These are phyloP conservation scores for Irpex sp. DNA, from an alignment of 1,284 basidiomycete species.

Conservation along the genomic window DNA sequence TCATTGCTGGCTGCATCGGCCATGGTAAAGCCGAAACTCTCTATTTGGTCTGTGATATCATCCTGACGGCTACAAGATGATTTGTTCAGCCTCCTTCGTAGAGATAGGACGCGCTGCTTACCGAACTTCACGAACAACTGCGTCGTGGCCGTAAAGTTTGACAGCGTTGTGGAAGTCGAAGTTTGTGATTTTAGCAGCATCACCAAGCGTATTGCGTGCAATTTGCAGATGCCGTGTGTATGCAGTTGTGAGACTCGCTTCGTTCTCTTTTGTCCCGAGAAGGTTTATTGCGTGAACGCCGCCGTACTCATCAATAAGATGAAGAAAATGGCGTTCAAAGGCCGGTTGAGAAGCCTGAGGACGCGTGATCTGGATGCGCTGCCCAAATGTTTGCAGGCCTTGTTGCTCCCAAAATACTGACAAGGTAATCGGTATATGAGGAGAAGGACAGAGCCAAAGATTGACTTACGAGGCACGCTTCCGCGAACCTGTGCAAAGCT, in stretches of 20 bases:
- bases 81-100: not conserved
- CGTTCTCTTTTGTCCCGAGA: conserved; percentile 87
- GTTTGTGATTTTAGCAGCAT: conserved; percentile 71
- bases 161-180: conserved; percentile 94
- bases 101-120: conserved; percentile 24
- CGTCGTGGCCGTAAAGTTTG: conserved; percentile 83
- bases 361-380: conserved; percentile 89
- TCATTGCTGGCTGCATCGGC: conserved; percentile 62
- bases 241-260: conserved; percentile 76
- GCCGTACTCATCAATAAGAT: conserved; percentile 80
- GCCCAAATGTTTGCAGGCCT: conserved; percentile 84
- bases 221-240: conserved; percentile 76
- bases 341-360: conserved; percentile 94
- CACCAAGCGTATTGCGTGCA: conserved; percentile 50
- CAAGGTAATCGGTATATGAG: too few relatives aligned
- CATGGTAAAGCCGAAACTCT: conserved; percentile 83
- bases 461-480: conserved; percentile 85
- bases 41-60: conserved; percentile 59
- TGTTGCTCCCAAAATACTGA: conserved; percentile 98
- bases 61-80: conserved; percentile 45
- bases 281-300: conserved; percentile 83
- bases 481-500: conserved; percentile 93
- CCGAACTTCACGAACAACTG: conserved; percentile 72
- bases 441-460: too few relatives aligned
- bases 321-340: conserved; percentile 89